These are phyloP conservation scores for Xylariaceae sp. DNA, from an alignment of 2,329 filamentous ascomycete genomes.

Conservation along the genomic window DNA sequence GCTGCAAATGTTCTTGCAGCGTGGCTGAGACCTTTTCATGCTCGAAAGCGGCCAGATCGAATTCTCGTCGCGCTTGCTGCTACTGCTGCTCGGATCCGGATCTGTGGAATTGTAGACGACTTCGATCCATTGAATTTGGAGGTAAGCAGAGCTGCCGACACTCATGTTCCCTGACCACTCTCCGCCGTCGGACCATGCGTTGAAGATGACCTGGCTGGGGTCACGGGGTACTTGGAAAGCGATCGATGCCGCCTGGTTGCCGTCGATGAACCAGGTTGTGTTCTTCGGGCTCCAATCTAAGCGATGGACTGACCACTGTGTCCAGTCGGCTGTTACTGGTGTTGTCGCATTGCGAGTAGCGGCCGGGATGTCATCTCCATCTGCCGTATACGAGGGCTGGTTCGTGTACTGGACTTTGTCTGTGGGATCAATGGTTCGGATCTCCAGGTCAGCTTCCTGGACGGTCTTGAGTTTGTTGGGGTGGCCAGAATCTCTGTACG, in stretches of 20 bases:
- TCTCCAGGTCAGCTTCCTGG: constrained; percentile 50
- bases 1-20: constrained; percentile 31
- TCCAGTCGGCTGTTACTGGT: constrained; percentile 41
- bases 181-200: constrained; percentile 57
- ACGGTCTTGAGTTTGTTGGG: constrained; percentile 35
- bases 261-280: constrained; percentile 53
- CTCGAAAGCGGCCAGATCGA: neutral
- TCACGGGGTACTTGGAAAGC: constrained; percentile 51
- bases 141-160: constrained; percentile 41
- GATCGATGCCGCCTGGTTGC: constrained; percentile 45
- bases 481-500: constrained; percentile 38
- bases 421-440: constrained; percentile 43
- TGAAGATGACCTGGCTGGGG: constrained; percentile 49
- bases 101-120: constrained; percentile 48
- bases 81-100: constrained; percentile 6
- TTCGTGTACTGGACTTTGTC: constrained; percentile 53
- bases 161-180: constrained; percentile 56
- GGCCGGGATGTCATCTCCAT: constrained; percentile 39
- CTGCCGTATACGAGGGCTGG: constrained; percentile 47
- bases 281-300: constrained; percentile 53
- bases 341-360: constrained; percentile 46
- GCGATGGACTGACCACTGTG: constrained; percentile 53
- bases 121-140: constrained; percentile 60
- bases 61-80: constrained; percentile 10
- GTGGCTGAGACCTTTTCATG: constrained; percentile 18